These are phyloP conservation scores for Apiospora marii DNA, from an alignment of 2,329 filamentous ascomycete genomes.

Conservation along the genomic window DNA sequence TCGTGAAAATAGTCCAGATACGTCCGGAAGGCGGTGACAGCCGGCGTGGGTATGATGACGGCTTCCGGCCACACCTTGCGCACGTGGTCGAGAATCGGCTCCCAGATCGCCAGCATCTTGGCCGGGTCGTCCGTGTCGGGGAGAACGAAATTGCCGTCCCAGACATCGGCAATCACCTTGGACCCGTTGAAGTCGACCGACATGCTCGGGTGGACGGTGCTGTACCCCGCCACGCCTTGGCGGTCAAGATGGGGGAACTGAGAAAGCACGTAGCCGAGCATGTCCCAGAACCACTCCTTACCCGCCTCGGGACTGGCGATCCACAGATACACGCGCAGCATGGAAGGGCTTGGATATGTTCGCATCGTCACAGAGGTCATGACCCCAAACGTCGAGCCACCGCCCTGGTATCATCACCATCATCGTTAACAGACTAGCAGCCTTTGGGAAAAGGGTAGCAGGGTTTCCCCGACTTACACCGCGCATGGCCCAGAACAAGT, in stretches of 20 bases:
- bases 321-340: slow-evolving; percentile 37
- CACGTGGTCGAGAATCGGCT: slow-evolving; percentile 47
- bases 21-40: background rate
- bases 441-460: background rate
- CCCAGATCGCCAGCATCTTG: slow-evolving; percentile 40
- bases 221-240: slow-evolving; percentile 60
- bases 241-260: slow-evolving; percentile 56
- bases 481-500: slow-evolving; percentile 70
- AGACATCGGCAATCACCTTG: slow-evolving; percentile 37
- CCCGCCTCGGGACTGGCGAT: slow-evolving; percentile 41
- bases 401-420: slow-evolving; percentile 49
- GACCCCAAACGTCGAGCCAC: slow-evolving; percentile 68
- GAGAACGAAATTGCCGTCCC: slow-evolving; percentile 45
- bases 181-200: slow-evolving; percentile 23
- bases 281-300: slow-evolving; percentile 51
- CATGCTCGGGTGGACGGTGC: slow-evolving; percentile 47
- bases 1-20: slow-evolving; percentile 46
- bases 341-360: slow-evolving; percentile 50
- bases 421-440: background rate
- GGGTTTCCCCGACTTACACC: slow-evolving; percentile 49
- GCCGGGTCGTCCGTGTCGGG: slow-evolving; percentile 44
- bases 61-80: slow-evolving; percentile 47
- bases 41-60: slow-evolving; percentile 43
- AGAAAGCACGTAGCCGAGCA: slow-evolving; percentile 55
- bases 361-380: slow-evolving; percentile 64